Evolutionary conservation across 208 protist species (phyloP).

Genomic region (Crithidia fasciculata): DNA sequence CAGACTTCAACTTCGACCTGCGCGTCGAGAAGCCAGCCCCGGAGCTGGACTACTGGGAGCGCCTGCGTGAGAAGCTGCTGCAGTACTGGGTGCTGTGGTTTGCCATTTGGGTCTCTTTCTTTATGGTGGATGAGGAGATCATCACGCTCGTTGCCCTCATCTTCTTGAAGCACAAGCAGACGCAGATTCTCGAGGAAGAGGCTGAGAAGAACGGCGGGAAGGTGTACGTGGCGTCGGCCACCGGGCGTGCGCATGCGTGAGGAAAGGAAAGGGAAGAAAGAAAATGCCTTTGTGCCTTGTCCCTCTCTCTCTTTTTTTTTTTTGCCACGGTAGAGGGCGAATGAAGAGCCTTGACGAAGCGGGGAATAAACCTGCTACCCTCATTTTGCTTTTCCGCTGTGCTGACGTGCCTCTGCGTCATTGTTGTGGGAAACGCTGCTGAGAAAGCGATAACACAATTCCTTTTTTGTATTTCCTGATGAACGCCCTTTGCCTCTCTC

Average conservation of each 20-base stretch:
- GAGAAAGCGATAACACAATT: too few species aligned
- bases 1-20: constrained; percentile 56
- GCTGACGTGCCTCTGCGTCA: too few species aligned
- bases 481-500: too few species aligned
- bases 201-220: constrained; percentile 82
- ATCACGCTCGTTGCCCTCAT: constrained; percentile 86
- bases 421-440: too few species aligned
- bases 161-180: constrained; percentile 82
- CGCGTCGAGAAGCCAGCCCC: constrained; percentile 76
- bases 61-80: constrained; percentile 76
- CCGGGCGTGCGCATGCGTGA: constrained; percentile 45
- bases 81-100: constrained; percentile 92
- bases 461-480: too few species aligned
- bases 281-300: not conserved
- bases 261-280: too few species aligned
- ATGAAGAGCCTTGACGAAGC: too few species aligned
- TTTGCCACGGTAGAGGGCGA: not conserved
- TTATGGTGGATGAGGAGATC: constrained; percentile 92
- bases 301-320: constrained; percentile 19
- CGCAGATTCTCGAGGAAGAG: constrained; percentile 81
- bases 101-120: constrained; percentile 86
- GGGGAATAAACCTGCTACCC: too few species aligned
- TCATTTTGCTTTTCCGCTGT: too few species aligned
- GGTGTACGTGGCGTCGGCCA: constrained; percentile 84
- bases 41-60: constrained; percentile 80